A percentile compares a stretch with the other conserved stretches of the same genome.
phyloP scores from a whole-genome alignment of 305 asterid species.

The Stenogyne calaminthoides region DNA sequence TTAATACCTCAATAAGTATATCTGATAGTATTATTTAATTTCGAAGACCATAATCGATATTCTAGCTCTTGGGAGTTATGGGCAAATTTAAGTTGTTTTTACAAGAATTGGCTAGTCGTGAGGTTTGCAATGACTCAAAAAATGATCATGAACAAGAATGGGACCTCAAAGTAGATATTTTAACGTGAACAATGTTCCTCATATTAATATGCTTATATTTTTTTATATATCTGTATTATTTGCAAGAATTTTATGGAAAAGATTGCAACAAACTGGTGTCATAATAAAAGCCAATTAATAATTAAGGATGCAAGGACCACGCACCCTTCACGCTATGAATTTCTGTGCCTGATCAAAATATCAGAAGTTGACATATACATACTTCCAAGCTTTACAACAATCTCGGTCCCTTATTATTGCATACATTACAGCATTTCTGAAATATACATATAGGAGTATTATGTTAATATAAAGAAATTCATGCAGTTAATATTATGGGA shows the following conservation, averaged over 20 bases:
- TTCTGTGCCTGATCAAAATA: slow-evolving; percentile 26
- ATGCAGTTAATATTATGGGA: too few relatives aligned
- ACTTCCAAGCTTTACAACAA: slow-evolving; percentile 22
- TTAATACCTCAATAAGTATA: too few relatives aligned
- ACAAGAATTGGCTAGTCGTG: neutral
- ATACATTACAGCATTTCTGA: too few relatives aligned
- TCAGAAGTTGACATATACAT: slow-evolving; percentile 33
- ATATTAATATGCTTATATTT: neutral
- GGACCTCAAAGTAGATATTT: slow-evolving; percentile 21
- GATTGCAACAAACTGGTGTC: slow-evolving; percentile 23
- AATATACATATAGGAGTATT: too few relatives aligned
- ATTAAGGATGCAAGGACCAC: slow-evolving; percentile 35
- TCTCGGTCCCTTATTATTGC: too few relatives aligned
- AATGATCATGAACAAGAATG: slow-evolving; percentile 19
- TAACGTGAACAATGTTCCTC: neutral
- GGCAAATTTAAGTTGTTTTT: neutral
- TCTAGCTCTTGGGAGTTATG: neutral
- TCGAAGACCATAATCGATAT: too few relatives aligned
- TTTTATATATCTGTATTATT: neutral
- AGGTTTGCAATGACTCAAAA: too few relatives aligned
- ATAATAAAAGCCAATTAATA: neutral
- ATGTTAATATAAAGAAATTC: too few relatives aligned
- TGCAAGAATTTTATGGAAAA: neutral
- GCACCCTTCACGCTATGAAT: slow-evolving; percentile 27
- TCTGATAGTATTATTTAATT: too few relatives aligned